These are phyloP conservation scores for Barnettozyma sp. DNA, from an alignment of 805 yeast species.

Conservation along the genomic window DNA sequence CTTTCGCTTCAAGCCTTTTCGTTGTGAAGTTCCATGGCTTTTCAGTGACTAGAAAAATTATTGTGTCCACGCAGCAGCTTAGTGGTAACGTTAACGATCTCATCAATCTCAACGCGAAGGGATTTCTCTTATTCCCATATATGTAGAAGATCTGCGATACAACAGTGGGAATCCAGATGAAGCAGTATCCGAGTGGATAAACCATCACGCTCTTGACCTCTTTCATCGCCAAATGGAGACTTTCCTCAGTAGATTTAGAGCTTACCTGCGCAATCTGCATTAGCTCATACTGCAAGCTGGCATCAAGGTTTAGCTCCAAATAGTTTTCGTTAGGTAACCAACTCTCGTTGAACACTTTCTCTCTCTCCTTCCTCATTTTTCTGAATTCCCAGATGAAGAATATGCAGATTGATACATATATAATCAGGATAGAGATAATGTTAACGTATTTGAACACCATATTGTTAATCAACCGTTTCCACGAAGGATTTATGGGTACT, in stretches of 20 bases:
- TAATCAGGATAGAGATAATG: conserved; percentile 11
- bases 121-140: background rate
- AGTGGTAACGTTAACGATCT: conserved; percentile 1
- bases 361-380: background rate
- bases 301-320: background rate
- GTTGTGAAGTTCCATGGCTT: conserved; percentile 4
- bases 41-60: background rate
- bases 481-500: conserved; percentile 13
- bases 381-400: conserved; percentile 7
- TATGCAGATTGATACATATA: conserved; percentile 15
- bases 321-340: too few species aligned
- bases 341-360: background rate
- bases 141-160: conserved; percentile 12
- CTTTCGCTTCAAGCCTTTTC: background rate
- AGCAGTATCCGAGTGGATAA: conserved; percentile 19
- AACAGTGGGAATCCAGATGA: conserved; percentile 17
- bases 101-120: conserved; percentile 8
- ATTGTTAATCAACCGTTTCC: conserved; percentile 18
- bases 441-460: conserved; percentile 17
- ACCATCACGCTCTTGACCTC: conserved; percentile 18
- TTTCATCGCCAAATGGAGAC: conserved; percentile 11
- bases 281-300: conserved; percentile 15
- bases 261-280: conserved; percentile 11
- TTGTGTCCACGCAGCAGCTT: conserved; percentile 2
- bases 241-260: conserved; percentile 3